Conservation (phyloP, 78 protist species). For the Polysphondylium violaceum region DNA sequence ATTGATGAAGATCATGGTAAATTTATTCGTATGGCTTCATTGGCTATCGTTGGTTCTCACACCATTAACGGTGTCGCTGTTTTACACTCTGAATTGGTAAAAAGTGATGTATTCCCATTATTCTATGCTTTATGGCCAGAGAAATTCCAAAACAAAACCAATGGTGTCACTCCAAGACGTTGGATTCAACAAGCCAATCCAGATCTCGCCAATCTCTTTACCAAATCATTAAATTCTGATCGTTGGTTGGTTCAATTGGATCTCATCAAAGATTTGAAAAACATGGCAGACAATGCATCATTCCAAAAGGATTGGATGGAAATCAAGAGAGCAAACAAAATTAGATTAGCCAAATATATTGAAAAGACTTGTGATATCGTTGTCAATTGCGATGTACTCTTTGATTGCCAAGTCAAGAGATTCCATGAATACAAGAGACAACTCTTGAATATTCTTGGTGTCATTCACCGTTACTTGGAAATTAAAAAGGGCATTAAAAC, state of each 20-base stretch:
- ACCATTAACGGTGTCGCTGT: slow-evolving; percentile 97
- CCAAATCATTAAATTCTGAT: slow-evolving; percentile 81
- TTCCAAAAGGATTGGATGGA: slow-evolving; percentile 85
- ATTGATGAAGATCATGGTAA: slow-evolving; percentile 89
- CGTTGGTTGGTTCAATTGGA: slow-evolving; percentile 88
- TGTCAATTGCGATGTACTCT: slow-evolving; percentile 87
- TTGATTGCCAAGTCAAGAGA: slow-evolving; percentile 96
- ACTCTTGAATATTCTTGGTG: slow-evolving; percentile 88
- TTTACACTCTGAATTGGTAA: slow-evolving; percentile 93
- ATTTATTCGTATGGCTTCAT: slow-evolving; percentile 91
- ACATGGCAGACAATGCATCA: slow-evolving; percentile 78
- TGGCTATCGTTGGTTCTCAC: slow-evolving; percentile 92
- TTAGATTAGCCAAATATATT: slow-evolving; percentile 86
- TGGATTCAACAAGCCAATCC: slow-evolving; percentile 95
- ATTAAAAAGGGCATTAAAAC: slow-evolving; percentile 27
- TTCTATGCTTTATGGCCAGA: slow-evolving; percentile 92
- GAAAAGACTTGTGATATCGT: slow-evolving; percentile 67
- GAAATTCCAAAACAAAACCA: slow-evolving; percentile 95
- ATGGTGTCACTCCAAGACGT: slow-evolving; percentile 98
- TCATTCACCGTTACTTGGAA: slow-evolving; percentile 62
- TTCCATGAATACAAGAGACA: slow-evolving; percentile 99
- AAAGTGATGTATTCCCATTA: slow-evolving; percentile 82
- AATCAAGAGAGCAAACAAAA: slow-evolving; percentile 85
- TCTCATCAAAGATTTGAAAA: slow-evolving; percentile 76
- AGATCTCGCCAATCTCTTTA: slow-evolving; percentile 78